These are phyloP conservation scores for Domatiomyces globalis DNA, from an alignment of 2,329 filamentous ascomycete genomes.

Conservation along the genomic window DNA sequence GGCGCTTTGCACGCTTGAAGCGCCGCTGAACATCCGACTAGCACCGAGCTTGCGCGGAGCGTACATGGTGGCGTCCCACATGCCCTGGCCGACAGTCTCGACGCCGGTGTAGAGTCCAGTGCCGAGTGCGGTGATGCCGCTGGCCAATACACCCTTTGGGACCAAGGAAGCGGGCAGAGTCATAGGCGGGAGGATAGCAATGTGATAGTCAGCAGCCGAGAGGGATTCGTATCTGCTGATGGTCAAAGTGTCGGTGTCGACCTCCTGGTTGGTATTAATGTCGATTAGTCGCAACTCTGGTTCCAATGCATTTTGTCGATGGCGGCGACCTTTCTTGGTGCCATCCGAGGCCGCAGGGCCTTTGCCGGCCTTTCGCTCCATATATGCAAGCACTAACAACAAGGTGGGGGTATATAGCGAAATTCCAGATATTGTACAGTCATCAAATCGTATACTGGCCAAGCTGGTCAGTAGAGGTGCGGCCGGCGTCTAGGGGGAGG, in stretches of 20 bases:
- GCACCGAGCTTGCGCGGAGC: constrained; percentile 51
- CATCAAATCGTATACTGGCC: constrained; percentile 61
- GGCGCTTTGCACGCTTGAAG: constrained; percentile 57
- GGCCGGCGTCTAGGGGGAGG: not conserved
- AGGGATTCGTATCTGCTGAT: constrained; percentile 78
- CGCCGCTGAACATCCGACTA: constrained; percentile 53
- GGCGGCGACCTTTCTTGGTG: constrained; percentile 27
- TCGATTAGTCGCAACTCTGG: constrained; percentile 88
- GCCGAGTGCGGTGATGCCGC: constrained; percentile 18
- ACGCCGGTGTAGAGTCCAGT: constrained; percentile 26
- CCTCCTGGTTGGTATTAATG: constrained; percentile 63
- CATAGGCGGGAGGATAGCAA: constrained; percentile 66
- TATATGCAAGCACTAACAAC: constrained; percentile 82
- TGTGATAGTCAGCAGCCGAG: constrained; percentile 79
- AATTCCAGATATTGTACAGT: constrained; percentile 95
- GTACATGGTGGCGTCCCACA: constrained; percentile 86
- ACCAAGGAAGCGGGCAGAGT: constrained; percentile 50
- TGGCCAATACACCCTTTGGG: constrained; percentile 60
- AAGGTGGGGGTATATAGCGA: constrained; percentile 89
- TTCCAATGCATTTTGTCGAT: constrained; percentile 62
- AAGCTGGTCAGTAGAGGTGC: constrained; percentile 23
- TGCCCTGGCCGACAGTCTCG: constrained; percentile 47
- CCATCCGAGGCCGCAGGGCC: constrained; percentile 10
- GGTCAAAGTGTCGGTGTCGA: constrained; percentile 73
- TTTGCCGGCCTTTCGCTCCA: constrained; percentile 48